Evolutionary conservation across 2,329 filamentous ascomycete genomes (phyloP), one percentile per base, ranked within the genome.

Genomic region (Fusarium sp.): DNA sequence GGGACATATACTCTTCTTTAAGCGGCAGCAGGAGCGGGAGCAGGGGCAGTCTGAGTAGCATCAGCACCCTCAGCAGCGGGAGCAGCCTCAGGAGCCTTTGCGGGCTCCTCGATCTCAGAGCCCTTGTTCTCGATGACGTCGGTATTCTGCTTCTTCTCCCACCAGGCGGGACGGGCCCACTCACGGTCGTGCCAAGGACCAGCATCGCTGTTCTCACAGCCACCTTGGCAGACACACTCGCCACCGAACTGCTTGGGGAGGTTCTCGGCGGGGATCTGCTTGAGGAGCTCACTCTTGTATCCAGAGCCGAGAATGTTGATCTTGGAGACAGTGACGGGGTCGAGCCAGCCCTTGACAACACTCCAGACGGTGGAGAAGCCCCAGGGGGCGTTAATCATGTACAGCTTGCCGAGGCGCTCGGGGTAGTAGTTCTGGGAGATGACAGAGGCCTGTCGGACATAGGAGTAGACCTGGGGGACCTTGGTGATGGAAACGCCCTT

Each of bases 341-440:
- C 96, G 78, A 99, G 89, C 90, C 96, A 98, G 75, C 91, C 91
- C 88, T 97, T 98, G 83, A 98, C 89, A 64, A 97, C 88, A 80
- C 85, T 88, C 88, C 96, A 99, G 72, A 94, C 93, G 76, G 89
- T 88, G 70, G 92, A 92, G 88, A 98, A 98, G 31, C 95, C 95
- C 95, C 95, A 98, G 25, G 94, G 94, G 7, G 95, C 94, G 84
- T 99, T 99, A 90, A 99, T 98, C 78, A 99, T 86, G 88, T 97
- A 99, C 80, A 99, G 88, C 84, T 94, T 95, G 79, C 96, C 96
- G 66, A 99, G 88, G 66, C 96, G 93, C 88, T 99, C 96, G 12
- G 96, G 96, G 86, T 99, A 99, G 90, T 98, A 97, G 89, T 98
- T 97, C 85, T 98, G 96, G 73, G 94, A 97, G 84, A 99, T 93